phyloP scores from a whole-genome alignment of 2,329 filamentous ascomycete genomes.

The Calcarisporium arbuscula region DNA sequence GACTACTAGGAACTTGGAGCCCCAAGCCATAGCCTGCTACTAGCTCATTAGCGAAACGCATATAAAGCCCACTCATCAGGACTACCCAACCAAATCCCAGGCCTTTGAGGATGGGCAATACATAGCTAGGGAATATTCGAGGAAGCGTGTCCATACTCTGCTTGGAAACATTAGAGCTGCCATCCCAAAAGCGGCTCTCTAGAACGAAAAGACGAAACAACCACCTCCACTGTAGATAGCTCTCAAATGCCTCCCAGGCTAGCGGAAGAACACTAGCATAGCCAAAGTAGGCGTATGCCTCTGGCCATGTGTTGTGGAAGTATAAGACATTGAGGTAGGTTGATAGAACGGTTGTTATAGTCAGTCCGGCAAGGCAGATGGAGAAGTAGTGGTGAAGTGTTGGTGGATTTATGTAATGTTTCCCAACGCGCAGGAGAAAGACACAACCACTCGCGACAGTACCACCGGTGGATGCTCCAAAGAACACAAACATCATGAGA shows the following conservation, averaged over 20 bases:
- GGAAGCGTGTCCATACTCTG: too few species aligned
- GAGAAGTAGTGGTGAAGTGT: constrained; percentile 1
- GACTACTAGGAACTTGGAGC: too few species aligned
- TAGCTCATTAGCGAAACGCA: too few species aligned
- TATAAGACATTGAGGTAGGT: constrained; percentile 4
- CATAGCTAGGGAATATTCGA: too few species aligned
- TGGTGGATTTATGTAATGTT: not conserved
- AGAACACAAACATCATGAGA: constrained; percentile 5
- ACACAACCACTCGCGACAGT: constrained; percentile 1
- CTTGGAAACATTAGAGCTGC: too few species aligned
- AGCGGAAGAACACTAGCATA: not conserved
- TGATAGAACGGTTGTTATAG: constrained; percentile 2
- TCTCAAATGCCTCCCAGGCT: constrained; percentile 2
- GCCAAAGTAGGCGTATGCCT: constrained; percentile 4
- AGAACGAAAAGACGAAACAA: constrained; percentile 4
- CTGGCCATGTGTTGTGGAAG: constrained; percentile 2
- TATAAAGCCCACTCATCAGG: too few species aligned
- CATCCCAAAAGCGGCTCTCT: too few species aligned
- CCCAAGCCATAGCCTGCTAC: too few species aligned
- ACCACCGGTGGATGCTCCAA: constrained; percentile 2
- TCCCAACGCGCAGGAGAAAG: constrained; percentile 4
- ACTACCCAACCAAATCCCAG: too few species aligned
- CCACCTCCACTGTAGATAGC: constrained; percentile 5
- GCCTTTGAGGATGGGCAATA: too few species aligned
- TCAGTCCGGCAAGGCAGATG: not conserved